Base-by-base conservation (phyloP, 192 early-diverging fungal genomes). In the Coemansia sp. region DNA sequence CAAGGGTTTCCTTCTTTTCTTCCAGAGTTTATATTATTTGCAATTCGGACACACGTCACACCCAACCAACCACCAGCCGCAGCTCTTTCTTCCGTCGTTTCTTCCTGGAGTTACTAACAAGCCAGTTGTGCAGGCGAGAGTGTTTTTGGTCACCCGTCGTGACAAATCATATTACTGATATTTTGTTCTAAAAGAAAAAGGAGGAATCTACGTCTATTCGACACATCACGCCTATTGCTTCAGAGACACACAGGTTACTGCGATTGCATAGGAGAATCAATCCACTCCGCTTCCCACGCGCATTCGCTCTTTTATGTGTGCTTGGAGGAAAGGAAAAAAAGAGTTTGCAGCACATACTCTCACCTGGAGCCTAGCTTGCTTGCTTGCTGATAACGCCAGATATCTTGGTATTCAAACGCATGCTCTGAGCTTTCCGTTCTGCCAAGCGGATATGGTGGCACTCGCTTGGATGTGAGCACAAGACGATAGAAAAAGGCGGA, bases 191-290 rank as follows among this genome's bases (percentile, higher is more conserved):
- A 32, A 32, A 32, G 32, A 4, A 32, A 32, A 32, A 32, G 32
- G 32, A 32, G 32, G 32, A 10, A 15, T 45, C 43, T 45, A 12
- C 8, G 43, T 15, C 8, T 9, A 15, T 15, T 12, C 8, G 13
- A 45, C 43, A 45, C 10, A 15, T 45, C 10, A 12, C 43, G 13
- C 43, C 8, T 45, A 45, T 45, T 22, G 21, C 13, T 12, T 16
- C 51, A 26, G 21, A 11, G 13, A 54, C 51, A 54, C 51, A 54
- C 51, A 5, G 22, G 51, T 26, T 54, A 54, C 51, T 54, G 51
- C 51, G 21, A 54, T 54, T 54, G 51, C 13, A 15, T 45, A 45
- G 43, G 13, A 45, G 43, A 9, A 45, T 32, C 32, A 32, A 32
- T 9, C 21, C 8, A 4, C 51, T 9, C 51, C 51, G 22, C 51